Percentiles rank a stretch among this genome's conserved stretches.
These are phyloP conservation scores for Zygoascus bituminiphila DNA, from an alignment of 805 yeast species.

Conservation along the genomic window DNA sequence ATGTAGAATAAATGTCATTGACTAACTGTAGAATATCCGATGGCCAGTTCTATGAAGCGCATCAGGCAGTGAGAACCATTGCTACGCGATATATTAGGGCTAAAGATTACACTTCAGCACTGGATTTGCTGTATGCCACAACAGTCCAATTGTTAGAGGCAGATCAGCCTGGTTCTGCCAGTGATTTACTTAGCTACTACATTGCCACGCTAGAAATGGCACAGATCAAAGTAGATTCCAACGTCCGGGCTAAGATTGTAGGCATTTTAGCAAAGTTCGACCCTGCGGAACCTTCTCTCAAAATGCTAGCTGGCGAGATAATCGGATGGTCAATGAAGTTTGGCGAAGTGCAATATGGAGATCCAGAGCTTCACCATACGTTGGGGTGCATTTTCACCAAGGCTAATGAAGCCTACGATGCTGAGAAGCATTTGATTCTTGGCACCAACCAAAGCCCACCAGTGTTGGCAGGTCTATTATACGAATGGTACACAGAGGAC, in stretches of 20 bases:
- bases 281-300: slow-evolving; percentile 51
- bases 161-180: slow-evolving; percentile 69
- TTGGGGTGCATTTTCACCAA: slow-evolving; percentile 56
- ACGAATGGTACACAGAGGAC: slow-evolving; percentile 37
- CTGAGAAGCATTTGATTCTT: slow-evolving; percentile 63
- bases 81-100: slow-evolving; percentile 73
- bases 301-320: slow-evolving; percentile 58
- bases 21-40: slow-evolving; percentile 43
- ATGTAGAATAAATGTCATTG: neutral
- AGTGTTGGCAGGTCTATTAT: slow-evolving; percentile 40
- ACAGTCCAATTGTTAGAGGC: slow-evolving; percentile 59
- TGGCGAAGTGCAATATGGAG: slow-evolving; percentile 54
- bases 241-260: slow-evolving; percentile 39
- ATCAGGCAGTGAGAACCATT: slow-evolving; percentile 86
- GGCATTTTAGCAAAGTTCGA: slow-evolving; percentile 38
- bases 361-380: slow-evolving; percentile 62
- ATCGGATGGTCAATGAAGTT: slow-evolving; percentile 52
- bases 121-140: slow-evolving; percentile 64
- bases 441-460: slow-evolving; percentile 50
- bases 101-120: slow-evolving; percentile 60
- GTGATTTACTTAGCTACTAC: slow-evolving; percentile 66
- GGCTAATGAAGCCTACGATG: slow-evolving; percentile 46
- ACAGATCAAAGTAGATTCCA: slow-evolving; percentile 35
- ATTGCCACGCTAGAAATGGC: slow-evolving; percentile 59
- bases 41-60: slow-evolving; percentile 88